phyloP scores from a whole-genome alignment of 495 filamentous ascomycete genomes.

The Aspergillus nanangensis region DNA sequence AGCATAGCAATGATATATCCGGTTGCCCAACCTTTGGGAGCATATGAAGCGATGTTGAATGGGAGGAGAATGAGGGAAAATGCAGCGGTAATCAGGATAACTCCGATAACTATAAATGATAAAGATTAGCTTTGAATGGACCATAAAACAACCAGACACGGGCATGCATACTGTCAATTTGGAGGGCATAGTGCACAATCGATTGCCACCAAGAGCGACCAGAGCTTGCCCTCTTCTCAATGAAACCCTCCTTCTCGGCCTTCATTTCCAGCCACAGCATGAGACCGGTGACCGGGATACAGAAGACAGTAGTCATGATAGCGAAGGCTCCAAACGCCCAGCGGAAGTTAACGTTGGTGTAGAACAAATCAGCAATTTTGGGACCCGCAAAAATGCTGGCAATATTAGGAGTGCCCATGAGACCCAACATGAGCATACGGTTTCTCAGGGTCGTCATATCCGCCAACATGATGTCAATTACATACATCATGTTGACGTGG shows the following conservation, averaged over 20 bases:
- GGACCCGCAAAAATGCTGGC: conserved; percentile 27
- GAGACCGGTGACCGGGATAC: conserved; percentile 29
- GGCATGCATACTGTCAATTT: conserved; percentile 13
- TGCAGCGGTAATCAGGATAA: conserved; percentile 50
- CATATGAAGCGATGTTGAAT: conserved; percentile 39
- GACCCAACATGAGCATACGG: conserved; percentile 50
- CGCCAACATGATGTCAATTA: conserved; percentile 52
- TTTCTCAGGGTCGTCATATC: conserved; percentile 53
- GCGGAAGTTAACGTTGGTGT: conserved; percentile 31
- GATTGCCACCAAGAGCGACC: not conserved
- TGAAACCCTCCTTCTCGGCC: conserved; percentile 35
- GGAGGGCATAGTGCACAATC: conserved; percentile 12
- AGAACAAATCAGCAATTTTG: not conserved
- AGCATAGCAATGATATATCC: conserved; percentile 49
- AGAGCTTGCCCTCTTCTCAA: conserved; percentile 5
- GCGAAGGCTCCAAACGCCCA: conserved; percentile 57
- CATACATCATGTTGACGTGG: conserved; percentile 42
- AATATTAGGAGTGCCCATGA: conserved; percentile 51
- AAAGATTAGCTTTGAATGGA: not conserved
- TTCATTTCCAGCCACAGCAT: conserved; percentile 39
- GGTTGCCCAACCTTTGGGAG: conserved; percentile 38
- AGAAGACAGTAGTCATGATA: conserved; percentile 50
- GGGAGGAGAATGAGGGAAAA: conserved; percentile 53
- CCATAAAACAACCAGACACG: not conserved
- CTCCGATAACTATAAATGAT: conserved; percentile 29